Percentiles rank a stretch among this genome's conserved stretches.
Evolutionary conservation across 306 rosid genomes (phyloP).

Genomic region (Betula pendula): DNA sequence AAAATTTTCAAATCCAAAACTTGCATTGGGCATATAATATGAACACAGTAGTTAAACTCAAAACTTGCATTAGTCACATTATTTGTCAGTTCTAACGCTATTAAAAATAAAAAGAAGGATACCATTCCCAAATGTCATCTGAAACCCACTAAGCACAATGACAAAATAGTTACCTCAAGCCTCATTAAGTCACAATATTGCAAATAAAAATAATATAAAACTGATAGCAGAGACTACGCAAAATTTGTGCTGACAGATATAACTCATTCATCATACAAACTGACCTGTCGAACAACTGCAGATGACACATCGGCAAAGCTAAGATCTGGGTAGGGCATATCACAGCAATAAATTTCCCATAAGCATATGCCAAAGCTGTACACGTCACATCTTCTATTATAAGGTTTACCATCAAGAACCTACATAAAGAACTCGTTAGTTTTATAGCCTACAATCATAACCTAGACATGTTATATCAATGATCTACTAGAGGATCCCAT

Average conservation of each 20-base stretch:
- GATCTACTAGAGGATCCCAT: background rate
- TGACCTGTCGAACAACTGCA: slow-evolving; percentile 66
- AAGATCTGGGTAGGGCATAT: slow-evolving; percentile 71
- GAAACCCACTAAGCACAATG: background rate
- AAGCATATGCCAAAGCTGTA: slow-evolving; percentile 80
- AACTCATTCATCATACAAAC: slow-evolving; percentile 1
- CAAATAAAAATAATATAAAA: background rate
- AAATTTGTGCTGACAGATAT: background rate
- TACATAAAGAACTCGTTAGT: slow-evolving; percentile 12
- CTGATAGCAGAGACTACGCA: background rate
- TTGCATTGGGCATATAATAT: background rate
- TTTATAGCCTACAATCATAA: background rate
- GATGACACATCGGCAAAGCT: slow-evolving; percentile 67
- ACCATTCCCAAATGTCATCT: background rate
- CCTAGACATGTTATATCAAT: background rate
- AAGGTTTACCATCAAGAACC: slow-evolving; percentile 80
- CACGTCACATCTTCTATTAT: slow-evolving; percentile 73
- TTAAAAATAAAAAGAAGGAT: background rate
- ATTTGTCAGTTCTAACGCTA: background rate
- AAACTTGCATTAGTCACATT: background rate
- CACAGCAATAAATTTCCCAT: slow-evolving; percentile 75
- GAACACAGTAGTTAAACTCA: background rate
- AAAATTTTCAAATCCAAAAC: background rate
- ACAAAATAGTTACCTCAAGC: background rate
- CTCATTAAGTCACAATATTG: background rate